Evolutionary conservation across 2,329 filamentous ascomycete species (phyloP).

Genomic region (Venturiaceae sp.): DNA sequence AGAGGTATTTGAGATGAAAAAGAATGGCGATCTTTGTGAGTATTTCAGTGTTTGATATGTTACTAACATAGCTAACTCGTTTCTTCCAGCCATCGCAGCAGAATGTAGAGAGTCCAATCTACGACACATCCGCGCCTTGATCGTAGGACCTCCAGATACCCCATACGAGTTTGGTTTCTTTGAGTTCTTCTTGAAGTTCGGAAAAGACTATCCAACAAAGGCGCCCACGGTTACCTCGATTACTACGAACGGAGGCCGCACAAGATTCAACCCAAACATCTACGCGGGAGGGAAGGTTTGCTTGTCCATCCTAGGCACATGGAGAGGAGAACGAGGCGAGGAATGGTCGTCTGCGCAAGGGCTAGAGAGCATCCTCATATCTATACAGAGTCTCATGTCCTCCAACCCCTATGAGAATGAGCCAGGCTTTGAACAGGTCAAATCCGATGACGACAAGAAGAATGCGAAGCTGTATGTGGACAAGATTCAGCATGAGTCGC

Average conservation of each 20-base stretch:
- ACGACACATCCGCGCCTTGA: conserved; percentile 74
- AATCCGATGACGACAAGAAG: conserved; percentile 58
- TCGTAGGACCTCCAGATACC: conserved; percentile 86
- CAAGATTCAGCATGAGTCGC: conserved; percentile 86
- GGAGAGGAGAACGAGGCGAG: conserved; percentile 82
- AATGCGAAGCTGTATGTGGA: conserved; percentile 65
- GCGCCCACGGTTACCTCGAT: conserved; percentile 53
- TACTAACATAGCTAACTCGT: neutral
- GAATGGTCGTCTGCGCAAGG: conserved; percentile 97
- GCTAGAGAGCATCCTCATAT: conserved; percentile 85
- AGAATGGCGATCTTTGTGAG: conserved; percentile 73
- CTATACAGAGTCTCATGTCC: conserved; percentile 94
- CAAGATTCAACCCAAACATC: conserved; percentile 94
- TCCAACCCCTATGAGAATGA: conserved; percentile 93
- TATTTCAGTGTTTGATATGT: no score
- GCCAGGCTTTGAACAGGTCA: conserved; percentile 77
- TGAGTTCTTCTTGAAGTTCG: conserved; percentile 75
- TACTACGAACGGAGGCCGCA: conserved; percentile 82
- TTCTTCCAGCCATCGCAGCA: conserved; percentile 63
- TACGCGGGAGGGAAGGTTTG: conserved; percentile 89
- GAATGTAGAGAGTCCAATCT: conserved; percentile 83
- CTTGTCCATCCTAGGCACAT: conserved; percentile 67
- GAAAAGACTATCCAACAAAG: conserved; percentile 71
- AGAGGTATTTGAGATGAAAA: conserved; percentile 80
- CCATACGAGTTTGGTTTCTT: conserved; percentile 98